A percentile compares a stretch with the other conserved stretches of the same genome.
These are phyloP conservation scores for Solanum pinnatisectum DNA, from an alignment of 257 asterid genomes.

Conservation along the genomic window DNA sequence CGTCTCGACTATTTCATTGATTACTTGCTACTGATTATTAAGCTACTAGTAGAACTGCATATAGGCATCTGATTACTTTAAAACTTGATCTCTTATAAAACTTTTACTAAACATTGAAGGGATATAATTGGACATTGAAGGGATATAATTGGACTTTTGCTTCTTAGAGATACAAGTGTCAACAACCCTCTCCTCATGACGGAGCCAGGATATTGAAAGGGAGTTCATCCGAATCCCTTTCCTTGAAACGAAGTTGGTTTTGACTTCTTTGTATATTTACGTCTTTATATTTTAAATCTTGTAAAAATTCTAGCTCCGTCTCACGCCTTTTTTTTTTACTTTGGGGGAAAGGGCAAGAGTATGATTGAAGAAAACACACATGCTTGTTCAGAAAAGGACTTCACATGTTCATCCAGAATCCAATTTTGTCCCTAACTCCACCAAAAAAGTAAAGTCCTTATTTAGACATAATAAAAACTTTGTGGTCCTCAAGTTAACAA, in stretches of 20 bases:
- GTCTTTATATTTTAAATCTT: background rate
- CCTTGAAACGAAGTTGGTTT: too few species aligned
- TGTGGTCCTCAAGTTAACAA: slow-evolving; percentile 6
- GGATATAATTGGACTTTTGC: background rate
- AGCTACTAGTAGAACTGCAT: background rate
- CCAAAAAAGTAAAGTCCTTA: background rate
- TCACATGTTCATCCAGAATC: background rate
- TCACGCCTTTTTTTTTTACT: background rate
- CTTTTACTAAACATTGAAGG: background rate
- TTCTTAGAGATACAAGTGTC: background rate
- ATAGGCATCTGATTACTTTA: too few species aligned
- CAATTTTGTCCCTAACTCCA: slow-evolving; percentile 3
- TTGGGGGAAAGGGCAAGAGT: background rate
- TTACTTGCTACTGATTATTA: background rate
- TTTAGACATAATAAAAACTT: background rate
- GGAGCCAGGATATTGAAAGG: background rate
- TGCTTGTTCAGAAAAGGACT: background rate
- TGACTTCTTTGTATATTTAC: background rate
- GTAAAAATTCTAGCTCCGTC: background rate
- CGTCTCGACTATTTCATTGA: background rate
- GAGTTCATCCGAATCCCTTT: background rate
- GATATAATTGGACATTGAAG: background rate
- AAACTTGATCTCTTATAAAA: too few species aligned
- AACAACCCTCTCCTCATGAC: background rate
- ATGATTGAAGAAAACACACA: background rate